Conservation (phyloP, 192 early-diverging fungal species). For the Rhizophlyctis rosea region DNA sequence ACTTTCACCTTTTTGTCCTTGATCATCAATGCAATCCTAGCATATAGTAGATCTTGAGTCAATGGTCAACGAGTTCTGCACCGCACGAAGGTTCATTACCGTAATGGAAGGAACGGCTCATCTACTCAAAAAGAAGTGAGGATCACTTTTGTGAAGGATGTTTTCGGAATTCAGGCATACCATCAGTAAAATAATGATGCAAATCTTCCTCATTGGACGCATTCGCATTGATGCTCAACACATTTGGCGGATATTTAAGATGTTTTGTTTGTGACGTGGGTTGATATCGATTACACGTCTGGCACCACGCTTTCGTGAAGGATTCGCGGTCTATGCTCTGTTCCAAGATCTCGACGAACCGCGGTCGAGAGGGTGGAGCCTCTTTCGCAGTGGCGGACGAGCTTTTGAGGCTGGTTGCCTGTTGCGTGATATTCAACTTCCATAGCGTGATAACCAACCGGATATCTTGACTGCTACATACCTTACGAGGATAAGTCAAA, state of each 20-base stretch:
- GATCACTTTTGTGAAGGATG: neutral
- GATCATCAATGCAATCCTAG: constrained; percentile 52
- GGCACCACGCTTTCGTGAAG: constrained; percentile 83
- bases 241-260: constrained; percentile 63
- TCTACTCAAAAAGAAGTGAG: constrained; percentile 1
- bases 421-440: neutral
- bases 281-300: constrained; percentile 78
- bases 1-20: constrained; percentile 40
- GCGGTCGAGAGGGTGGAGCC: neutral
- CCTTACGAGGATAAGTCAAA: constrained; percentile 68
- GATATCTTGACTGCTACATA: constrained; percentile 12
- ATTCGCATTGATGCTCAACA: constrained; percentile 79
- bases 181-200: constrained; percentile 41
- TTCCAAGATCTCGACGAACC: constrained; percentile 33
- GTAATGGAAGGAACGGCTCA: constrained; percentile 5
- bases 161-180: neutral
- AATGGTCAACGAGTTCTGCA: too few species aligned
- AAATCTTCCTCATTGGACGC: constrained; percentile 51
- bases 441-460: neutral
- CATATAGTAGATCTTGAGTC: neutral
- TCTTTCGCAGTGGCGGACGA: neutral
- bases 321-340: constrained; percentile 58
- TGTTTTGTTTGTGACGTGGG: constrained; percentile 70
- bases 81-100: too few species aligned
- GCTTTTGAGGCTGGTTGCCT: neutral